Conservation (phyloP, 148 eudicot genomes). For the Dysphania ambrosioides region DNA sequence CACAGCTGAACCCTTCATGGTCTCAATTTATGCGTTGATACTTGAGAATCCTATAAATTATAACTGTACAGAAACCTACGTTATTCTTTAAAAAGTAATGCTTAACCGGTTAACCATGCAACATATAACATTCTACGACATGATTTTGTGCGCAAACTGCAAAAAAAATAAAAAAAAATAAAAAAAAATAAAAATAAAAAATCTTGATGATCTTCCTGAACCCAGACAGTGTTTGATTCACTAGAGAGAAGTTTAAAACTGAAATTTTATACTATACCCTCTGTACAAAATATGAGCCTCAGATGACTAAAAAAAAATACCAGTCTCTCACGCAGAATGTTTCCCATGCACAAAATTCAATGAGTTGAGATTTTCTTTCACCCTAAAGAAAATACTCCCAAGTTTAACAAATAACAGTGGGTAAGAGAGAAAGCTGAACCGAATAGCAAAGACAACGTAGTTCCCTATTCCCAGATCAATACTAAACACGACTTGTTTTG, state of each 20-base stretch:
- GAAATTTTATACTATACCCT: neutral
- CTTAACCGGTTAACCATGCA: too few relatives aligned
- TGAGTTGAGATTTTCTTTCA: neutral
- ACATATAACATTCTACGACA: neutral
- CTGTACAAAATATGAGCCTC: constrained; percentile 13
- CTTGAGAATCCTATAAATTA: neutral
- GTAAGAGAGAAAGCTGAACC: neutral
- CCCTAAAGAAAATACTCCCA: neutral
- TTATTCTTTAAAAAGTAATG: neutral
- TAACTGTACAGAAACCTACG: neutral
- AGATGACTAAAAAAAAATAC: constrained; percentile 8
- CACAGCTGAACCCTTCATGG: too few relatives aligned
- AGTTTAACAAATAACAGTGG: neutral
- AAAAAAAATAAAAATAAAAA: too few relatives aligned
- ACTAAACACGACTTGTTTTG: constrained; percentile 9
- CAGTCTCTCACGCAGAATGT: constrained; percentile 1
- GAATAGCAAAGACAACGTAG: constrained; percentile 11
- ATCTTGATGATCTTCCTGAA: neutral
- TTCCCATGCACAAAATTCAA: neutral
- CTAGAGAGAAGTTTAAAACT: neutral
- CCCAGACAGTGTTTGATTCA: neutral
- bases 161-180: too few relatives aligned
- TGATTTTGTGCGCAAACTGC: neutral
- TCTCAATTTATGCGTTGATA: neutral
- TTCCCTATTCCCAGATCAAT: constrained; percentile 6